Conservation (phyloP, 805 yeast species). For the Wickerhamiella vanderwaltii region DNA sequence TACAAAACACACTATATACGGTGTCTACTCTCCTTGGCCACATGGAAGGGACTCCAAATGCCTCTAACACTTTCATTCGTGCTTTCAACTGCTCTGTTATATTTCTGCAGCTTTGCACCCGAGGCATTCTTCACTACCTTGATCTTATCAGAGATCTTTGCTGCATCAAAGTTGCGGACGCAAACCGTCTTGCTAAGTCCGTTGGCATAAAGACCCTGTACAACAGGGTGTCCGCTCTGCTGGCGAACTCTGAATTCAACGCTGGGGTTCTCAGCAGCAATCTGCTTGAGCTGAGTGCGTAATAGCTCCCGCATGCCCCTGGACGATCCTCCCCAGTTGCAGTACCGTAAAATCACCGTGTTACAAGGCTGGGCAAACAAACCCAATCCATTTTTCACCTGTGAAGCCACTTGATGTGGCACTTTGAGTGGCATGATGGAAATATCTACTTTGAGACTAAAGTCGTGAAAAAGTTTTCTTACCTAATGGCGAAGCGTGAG, state of each 20-base stretch:
- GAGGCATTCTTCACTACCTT: slow-evolving; percentile 51
- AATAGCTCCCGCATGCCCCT: slow-evolving; percentile 63
- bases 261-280: slow-evolving; percentile 51
- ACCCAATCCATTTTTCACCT: slow-evolving; percentile 27
- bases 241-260: slow-evolving; percentile 60
- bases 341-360: slow-evolving; percentile 62
- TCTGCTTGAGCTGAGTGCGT: slow-evolving; percentile 36
- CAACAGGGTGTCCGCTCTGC: slow-evolving; percentile 73
- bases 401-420: slow-evolving; percentile 5
- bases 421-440: slow-evolving; percentile 8
- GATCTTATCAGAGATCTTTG: slow-evolving; percentile 52
- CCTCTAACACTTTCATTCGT: slow-evolving; percentile 82
- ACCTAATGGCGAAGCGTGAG: slow-evolving; percentile 18
- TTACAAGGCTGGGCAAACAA: slow-evolving; percentile 41
- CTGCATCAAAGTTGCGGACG: slow-evolving; percentile 56
- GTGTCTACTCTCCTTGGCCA: slow-evolving; percentile 39
- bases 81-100: slow-evolving; percentile 70
- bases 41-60: slow-evolving; percentile 94
- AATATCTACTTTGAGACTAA: neutral
- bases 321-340: slow-evolving; percentile 95
- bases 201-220: slow-evolving; percentile 45
- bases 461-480: neutral
- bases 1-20: no score
- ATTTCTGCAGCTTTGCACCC: slow-evolving; percentile 48
- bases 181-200: slow-evolving; percentile 50